Conservation (phyloP, 805 yeast species). For the Teunomyces pallodes region DNA sequence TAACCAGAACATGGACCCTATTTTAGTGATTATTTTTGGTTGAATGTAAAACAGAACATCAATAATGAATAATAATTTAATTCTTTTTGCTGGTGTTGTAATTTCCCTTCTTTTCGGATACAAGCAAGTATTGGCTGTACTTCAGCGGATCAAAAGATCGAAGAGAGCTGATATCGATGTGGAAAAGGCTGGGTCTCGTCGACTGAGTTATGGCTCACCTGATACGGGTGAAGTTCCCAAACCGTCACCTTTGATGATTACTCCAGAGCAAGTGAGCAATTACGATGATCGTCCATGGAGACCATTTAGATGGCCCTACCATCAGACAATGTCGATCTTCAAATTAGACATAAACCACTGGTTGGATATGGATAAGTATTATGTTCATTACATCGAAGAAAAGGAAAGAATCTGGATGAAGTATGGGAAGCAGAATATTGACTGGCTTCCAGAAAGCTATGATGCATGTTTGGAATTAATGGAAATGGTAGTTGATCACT, state of each 20-base stretch:
- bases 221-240: constrained; percentile 24
- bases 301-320: constrained; percentile 78
- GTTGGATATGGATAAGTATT: constrained; percentile 78
- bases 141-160: neutral
- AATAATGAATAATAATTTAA: neutral
- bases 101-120: neutral
- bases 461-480: constrained; percentile 62
- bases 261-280: constrained; percentile 62
- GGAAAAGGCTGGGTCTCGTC: constrained; percentile 13
- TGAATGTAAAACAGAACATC: neutral
- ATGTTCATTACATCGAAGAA: constrained; percentile 62
- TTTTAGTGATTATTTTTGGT: neutral
- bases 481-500: constrained; percentile 59
- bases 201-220: constrained; percentile 6
- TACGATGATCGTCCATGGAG: constrained; percentile 80
- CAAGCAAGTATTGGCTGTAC: neutral
- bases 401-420: constrained; percentile 55
- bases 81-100: neutral
- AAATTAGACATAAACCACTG: constrained; percentile 72
- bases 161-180: neutral
- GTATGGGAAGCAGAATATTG: constrained; percentile 61
- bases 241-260: constrained; percentile 59
- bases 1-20: neutral
- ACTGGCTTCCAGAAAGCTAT: constrained; percentile 62
- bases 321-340: constrained; percentile 74